Base-by-base conservation (phyloP, 768 basidiomycete genomes). In the Dacryopinax spathularia region DNA sequence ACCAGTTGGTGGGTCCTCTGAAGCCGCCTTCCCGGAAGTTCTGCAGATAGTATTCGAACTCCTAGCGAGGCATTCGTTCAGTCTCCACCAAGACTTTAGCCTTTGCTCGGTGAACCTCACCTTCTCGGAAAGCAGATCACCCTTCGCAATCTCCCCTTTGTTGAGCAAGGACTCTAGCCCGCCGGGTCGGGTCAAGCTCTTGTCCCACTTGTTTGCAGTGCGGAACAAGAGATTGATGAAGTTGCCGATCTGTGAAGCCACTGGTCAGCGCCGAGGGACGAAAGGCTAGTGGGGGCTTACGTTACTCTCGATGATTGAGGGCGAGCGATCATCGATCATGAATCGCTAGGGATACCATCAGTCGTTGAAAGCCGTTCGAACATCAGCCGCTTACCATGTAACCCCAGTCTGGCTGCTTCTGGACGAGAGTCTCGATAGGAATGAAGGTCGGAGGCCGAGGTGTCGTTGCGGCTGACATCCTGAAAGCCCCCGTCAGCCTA, bases 391-490 rank as follows among this genome's bases (percentile, higher is more conserved):
- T 87, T 0, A 84, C 73, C 70, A 88, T 86, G 71, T 91, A 91
- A 7, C 79, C 81, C 36, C 82, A 78, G 63, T 82, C 77, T 5
- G 87, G 87, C 15, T 79, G 77, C 13, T 70, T 77, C 60, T 76
- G 72, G 0, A 76, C 83, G 6, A 85, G 68, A 34, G 83, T 75
- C 48, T 82, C 75, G 2, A 86, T 71, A 0, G 87, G 71, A 10
- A 79, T 66, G 65, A 82, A 82, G 33, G 71, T 67, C 13, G 66
- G 73, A 0, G 78, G 73, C 15, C 87, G 87, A 12, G 89, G 86
- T 0, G 75, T 77, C 68, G 81, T 89, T 1, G 88, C 85, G 9
- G 84, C 73, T 60, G 85, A 85, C 71, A 90, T 65, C 66, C 88
- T 89, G n/a, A n/a, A n/a, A n/a, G n/a, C n/a, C n/a, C n/a, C n/a